A percentile compares a stretch with the other conserved stretches of the same genome.
These are phyloP conservation scores for Chlorella sp. DNA, from an alignment of 139 green algal genomes.

Conservation along the genomic window DNA sequence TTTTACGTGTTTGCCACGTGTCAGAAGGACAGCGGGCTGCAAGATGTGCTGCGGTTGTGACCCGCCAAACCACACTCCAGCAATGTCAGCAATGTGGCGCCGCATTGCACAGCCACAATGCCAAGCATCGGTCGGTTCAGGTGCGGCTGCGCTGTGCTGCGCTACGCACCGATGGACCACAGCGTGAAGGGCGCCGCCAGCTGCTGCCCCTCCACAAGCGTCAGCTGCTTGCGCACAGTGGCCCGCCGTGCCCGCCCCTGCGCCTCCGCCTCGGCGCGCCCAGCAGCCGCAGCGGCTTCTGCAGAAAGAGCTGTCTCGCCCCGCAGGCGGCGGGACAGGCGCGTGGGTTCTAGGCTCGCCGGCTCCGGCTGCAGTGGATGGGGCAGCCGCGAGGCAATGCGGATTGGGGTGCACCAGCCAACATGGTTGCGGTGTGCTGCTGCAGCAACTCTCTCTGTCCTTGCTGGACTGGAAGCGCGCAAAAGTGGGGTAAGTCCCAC, in stretches of 20 bases:
- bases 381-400: background rate
- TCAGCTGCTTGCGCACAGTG: conserved; percentile 21
- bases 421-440: too few species aligned
- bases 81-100: too few species aligned
- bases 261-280: conserved; percentile 10
- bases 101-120: too few species aligned
- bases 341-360: background rate
- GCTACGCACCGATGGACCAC: conserved; percentile 35
- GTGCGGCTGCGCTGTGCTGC: background rate
- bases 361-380: background rate
- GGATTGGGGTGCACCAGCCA: too few species aligned
- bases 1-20: too few species aligned
- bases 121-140: too few species aligned
- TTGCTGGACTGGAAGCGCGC: too few species aligned
- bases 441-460: too few species aligned
- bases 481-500: too few species aligned
- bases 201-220: background rate
- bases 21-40: too few species aligned
- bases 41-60: too few species aligned
- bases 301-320: background rate
- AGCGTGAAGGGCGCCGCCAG: conserved; percentile 48
- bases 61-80: too few species aligned
- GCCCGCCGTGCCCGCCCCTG: background rate
- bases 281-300: background rate
- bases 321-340: conserved; percentile 21